Conservation (phyloP, 1,284 basidiomycete genomes). For the Pulchroboletus neoregius region DNA sequence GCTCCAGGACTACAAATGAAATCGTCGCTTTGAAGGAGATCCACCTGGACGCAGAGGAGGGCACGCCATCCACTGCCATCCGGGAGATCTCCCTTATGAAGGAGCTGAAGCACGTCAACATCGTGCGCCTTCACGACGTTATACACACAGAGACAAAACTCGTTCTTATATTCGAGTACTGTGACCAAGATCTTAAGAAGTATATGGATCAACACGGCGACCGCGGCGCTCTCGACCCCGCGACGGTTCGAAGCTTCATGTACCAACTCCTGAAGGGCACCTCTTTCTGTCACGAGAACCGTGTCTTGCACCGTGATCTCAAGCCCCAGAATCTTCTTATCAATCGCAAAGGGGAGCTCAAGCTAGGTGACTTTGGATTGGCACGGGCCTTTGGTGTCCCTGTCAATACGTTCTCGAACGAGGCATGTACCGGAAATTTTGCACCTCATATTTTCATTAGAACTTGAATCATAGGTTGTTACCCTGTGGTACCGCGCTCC, state of each 20-base stretch:
- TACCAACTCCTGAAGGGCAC: conserved; percentile 97
- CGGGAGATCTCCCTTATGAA: conserved; percentile 97
- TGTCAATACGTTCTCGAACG: conserved; percentile 95
- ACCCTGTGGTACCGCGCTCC: conserved; percentile 99
- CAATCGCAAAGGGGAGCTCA: conserved; percentile 95
- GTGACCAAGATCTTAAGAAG: conserved; percentile 98
- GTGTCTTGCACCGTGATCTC: conserved; percentile 95
- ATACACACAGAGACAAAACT: conserved; percentile 98
- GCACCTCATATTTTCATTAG: not conserved
- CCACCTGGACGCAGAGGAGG: conserved; percentile 93
- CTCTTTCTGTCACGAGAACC: conserved; percentile 98
- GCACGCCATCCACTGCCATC: conserved; percentile 92
- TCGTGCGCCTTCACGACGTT: conserved; percentile 95
- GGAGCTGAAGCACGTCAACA: conserved; percentile 93
- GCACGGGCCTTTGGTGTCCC: conserved; percentile 95
- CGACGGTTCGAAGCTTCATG: conserved; percentile 96
- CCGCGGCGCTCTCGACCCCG: conserved; percentile 88
- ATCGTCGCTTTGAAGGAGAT: conserved; percentile 92
- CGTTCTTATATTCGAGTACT: conserved; percentile 98
- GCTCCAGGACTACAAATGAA: conserved; percentile 83
- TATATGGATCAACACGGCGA: conserved; percentile 99
- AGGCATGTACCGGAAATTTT: conserved; percentile 47
- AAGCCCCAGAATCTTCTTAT: conserved; percentile 98
- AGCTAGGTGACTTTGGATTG: conserved; percentile 94
- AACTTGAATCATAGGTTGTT: conserved; percentile 64